Base-by-base conservation (phyloP, 2,329 filamentous ascomycete species). In the Penicillium glabrum region DNA sequence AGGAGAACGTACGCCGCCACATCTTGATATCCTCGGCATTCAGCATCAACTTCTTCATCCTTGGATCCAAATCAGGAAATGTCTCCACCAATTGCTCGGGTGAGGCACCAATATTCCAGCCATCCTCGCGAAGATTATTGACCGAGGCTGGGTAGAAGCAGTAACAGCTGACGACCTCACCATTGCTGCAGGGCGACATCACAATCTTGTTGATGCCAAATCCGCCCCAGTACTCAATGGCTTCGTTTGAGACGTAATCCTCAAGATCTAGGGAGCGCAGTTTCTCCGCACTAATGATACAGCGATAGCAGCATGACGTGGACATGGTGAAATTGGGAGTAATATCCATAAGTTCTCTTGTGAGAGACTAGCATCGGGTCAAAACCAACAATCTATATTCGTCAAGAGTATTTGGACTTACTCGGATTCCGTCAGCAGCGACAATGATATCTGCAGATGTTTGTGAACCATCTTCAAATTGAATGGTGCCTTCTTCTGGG, bases 131-230 rank as follows among this genome's bases (percentile, higher is more conserved):
- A 8, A 64, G 59, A 19, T 66, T 59, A 23, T 66, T 66, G 16
- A 59, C 31, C 3, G 59, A 61, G 0, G 61, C 60, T 16, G 66
- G 67, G 26, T 64, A 72, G 68, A 78, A 77, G 63, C 74, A 77
- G 59, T 77, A 77, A 55, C 71, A 78, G 13, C 66, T 71, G 16
- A 74, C 65, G 1, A 77, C 61, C 19, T 75, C 68, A 11, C 72
- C 72, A 29, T 72, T 69, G 44, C 67, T 68, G 48, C 75, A 77
- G 3, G 73, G 69, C 0, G 74, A 76, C 54, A 73, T 69, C 26
- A 77, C 73, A 26, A 78, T 76, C 61, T 77, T 77, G 59, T 75
- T 65, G 39, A 75, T 72, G 19, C 70, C 73, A 45, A 71, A 69
- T 1, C 74, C 75, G 13, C 74, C 75, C 64, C 67, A 69, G 58